phyloP scores from a whole-genome alignment of 345 rosid species.

The Jatropha curcas region DNA sequence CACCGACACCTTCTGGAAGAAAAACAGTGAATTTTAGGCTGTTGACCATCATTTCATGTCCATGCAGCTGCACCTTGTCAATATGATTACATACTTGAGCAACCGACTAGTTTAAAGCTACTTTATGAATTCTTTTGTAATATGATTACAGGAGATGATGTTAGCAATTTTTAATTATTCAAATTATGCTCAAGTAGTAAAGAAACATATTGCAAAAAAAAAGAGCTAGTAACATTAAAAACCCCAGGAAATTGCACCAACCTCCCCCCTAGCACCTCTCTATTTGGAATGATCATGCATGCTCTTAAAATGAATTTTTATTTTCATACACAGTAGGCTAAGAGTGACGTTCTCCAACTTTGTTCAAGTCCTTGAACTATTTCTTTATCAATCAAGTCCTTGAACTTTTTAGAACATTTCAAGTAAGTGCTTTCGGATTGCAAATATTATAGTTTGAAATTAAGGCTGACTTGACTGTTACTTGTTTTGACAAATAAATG shows the following conservation, averaged over 20 bases:
- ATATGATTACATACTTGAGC: background rate
- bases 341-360: too few species aligned
- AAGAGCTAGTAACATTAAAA: background rate
- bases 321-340: background rate
- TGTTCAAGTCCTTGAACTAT: too few species aligned
- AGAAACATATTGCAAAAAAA: too few species aligned
- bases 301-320: too few species aligned
- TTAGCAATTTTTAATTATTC: background rate
- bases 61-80: background rate
- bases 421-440: background rate
- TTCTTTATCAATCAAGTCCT: too few species aligned
- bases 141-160: background rate
- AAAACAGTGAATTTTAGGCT: background rate
- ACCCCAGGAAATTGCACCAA: background rate
- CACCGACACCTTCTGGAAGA: background rate
- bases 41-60: conserved; percentile 1
- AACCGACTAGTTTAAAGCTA: background rate
- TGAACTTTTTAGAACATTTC: background rate
- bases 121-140: background rate
- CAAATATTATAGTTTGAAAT: background rate
- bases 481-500: background rate
- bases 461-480: background rate
- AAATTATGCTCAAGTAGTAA: background rate
- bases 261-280: background rate
- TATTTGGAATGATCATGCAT: too few species aligned